These are phyloP conservation scores for Mercurialis annua DNA, from an alignment of 345 rosid genomes.

Conservation along the genomic window DNA sequence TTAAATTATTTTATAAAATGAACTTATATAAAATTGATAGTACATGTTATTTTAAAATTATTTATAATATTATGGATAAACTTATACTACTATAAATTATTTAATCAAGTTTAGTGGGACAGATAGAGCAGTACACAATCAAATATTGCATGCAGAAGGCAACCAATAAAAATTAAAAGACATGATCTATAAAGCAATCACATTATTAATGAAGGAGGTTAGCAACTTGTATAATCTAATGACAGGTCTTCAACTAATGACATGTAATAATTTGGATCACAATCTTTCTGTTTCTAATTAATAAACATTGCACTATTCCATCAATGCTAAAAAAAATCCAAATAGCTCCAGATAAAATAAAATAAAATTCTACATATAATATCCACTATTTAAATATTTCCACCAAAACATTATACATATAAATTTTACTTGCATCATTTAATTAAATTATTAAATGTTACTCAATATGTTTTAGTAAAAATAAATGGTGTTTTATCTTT, in stretches of 20 bases:
- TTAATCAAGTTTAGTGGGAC: too few species aligned
- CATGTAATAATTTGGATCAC: neutral
- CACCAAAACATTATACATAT: too few species aligned
- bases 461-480: neutral
- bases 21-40: too few species aligned
- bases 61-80: too few species aligned
- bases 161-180: neutral
- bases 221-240: neutral
- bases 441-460: neutral
- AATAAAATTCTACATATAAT: too few species aligned
- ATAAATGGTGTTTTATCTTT: too few species aligned
- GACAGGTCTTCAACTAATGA: neutral
- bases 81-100: too few species aligned
- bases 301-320: neutral
- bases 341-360: too few species aligned
- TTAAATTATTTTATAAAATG: neutral
- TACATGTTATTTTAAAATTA: too few species aligned
- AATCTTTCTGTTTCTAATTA: neutral
- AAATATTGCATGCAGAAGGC: neutral
- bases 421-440: neutral
- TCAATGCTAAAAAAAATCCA: neutral
- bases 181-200: neutral
- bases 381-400: too few species aligned
- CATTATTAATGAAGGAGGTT: slow-evolving; percentile 4
- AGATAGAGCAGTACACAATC: too few species aligned